phyloP scores from a whole-genome alignment of 169 alveolate species.

The Miamiensis avidus region DNA sequence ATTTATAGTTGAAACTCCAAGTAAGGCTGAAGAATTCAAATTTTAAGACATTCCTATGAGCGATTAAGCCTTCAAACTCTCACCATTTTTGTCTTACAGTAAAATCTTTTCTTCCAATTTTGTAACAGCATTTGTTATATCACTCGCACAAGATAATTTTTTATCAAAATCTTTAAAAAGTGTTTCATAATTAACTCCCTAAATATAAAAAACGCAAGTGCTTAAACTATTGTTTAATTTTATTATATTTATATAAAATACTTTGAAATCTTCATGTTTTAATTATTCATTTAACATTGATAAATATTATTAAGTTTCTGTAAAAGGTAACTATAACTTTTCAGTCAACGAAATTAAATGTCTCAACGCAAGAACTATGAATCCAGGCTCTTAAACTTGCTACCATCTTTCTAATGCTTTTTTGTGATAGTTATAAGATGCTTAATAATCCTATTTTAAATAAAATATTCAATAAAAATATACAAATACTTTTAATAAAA shows the following conservation, averaged over 20 bases:
- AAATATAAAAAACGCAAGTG: too few species aligned
- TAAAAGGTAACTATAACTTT: too few species aligned
- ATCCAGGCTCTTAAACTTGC: neutral
- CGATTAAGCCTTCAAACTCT: too few species aligned
- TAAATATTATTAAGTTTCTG: neutral
- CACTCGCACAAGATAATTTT: neutral
- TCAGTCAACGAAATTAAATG: neutral
- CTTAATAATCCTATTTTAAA: neutral
- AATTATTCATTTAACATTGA: neutral
- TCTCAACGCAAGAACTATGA: neutral
- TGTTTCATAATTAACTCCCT: neutral
- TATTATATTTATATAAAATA: too few species aligned
- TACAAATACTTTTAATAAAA: too few species aligned
- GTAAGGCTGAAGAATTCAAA: neutral
- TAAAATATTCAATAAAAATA: too few species aligned
- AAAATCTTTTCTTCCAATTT: neutral
- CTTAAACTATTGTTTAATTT: too few species aligned
- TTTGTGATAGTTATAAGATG: neutral
- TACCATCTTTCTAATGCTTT: neutral
- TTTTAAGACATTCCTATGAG: neutral
- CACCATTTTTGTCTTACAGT: neutral
- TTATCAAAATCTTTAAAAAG: neutral
- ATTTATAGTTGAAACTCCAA: neutral
- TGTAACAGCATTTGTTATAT: neutral
- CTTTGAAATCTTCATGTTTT: neutral